These are phyloP conservation scores for Termitomyces bulborhizus DNA, from an alignment of 768 basidiomycete species.

Conservation along the genomic window DNA sequence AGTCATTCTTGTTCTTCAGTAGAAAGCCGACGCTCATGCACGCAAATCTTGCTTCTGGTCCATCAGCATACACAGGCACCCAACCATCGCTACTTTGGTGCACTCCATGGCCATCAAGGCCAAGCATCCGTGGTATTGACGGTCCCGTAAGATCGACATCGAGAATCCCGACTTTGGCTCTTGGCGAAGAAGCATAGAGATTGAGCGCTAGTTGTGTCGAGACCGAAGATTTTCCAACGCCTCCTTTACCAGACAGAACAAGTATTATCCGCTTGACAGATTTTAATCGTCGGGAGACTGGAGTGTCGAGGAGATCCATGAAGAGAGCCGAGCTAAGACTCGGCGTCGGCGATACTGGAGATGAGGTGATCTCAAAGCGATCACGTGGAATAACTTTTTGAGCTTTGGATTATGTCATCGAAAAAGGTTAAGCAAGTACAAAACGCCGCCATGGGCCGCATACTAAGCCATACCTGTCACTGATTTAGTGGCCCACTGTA, in stretches of 20 bases:
- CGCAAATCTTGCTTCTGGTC: slow-evolving; percentile 60
- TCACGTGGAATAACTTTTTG: neutral
- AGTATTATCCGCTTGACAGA: slow-evolving; percentile 83
- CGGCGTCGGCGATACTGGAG: too few relatives aligned
- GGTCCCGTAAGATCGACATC: slow-evolving; percentile 94
- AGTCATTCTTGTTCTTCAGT: slow-evolving; percentile 83
- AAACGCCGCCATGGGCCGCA: too few relatives aligned
- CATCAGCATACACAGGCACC: slow-evolving; percentile 97
- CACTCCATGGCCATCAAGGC: slow-evolving; percentile 79
- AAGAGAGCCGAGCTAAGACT: neutral
- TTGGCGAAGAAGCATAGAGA: slow-evolving; percentile 64
- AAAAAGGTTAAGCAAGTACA: too few relatives aligned
- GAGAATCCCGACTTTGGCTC: slow-evolving; percentile 76
- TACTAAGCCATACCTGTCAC: too few relatives aligned
- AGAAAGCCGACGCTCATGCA: slow-evolving; percentile 98
- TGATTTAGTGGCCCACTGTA: neutral
- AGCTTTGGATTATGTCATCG: too few relatives aligned
- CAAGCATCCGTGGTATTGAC: slow-evolving; percentile 93
- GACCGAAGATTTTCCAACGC: slow-evolving; percentile 98
- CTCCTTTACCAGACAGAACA: slow-evolving; percentile 95
- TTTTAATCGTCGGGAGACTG: slow-evolving; percentile 65
- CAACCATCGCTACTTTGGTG: slow-evolving; percentile 95
- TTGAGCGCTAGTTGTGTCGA: slow-evolving; percentile 88
- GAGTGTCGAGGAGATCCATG: slow-evolving; percentile 38
- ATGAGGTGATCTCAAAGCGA: neutral